Percentiles rank a stretch among this genome's conserved stretches.
These are phyloP conservation scores for Leonotis leonurus DNA, from an alignment of 257 asterid genomes.

Conservation along the genomic window DNA sequence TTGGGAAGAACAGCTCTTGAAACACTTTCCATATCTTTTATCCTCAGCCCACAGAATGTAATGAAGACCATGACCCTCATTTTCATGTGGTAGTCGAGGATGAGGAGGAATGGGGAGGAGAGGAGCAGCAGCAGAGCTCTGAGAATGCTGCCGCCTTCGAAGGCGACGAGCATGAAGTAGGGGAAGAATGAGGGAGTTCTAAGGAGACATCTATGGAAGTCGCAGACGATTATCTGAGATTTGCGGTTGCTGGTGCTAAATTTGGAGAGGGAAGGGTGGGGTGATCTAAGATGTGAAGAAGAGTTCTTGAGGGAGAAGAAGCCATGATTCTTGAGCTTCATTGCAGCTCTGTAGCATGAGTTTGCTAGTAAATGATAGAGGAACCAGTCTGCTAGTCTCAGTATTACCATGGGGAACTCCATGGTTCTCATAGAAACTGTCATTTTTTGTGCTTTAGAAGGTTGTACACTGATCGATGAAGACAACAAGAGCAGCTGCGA, in stretches of 20 bases:
- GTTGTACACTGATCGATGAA: background rate
- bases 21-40: constrained; percentile 49
- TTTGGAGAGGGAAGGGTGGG: constrained; percentile 40
- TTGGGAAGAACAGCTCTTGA: constrained; percentile 76
- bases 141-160: constrained; percentile 77
- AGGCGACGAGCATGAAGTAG: constrained; percentile 87
- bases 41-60: constrained; percentile 66
- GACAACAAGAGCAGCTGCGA: constrained; percentile 22
- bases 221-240: constrained; percentile 53
- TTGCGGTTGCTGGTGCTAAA: constrained; percentile 20
- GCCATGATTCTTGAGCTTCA: constrained; percentile 45
- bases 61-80: constrained; percentile 66
- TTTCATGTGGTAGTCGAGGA: constrained; percentile 34
- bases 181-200: constrained; percentile 65
- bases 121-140: constrained; percentile 63
- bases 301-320: constrained; percentile 28
- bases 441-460: constrained; percentile 16
- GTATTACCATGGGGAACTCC: constrained; percentile 58
- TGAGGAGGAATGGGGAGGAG: constrained; percentile 40
- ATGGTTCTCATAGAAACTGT: constrained; percentile 32
- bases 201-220: constrained; percentile 44
- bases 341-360: constrained; percentile 59
- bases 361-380: constrained; percentile 53
- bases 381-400: constrained; percentile 47
- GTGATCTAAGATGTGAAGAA: constrained; percentile 13